phyloP scores from a whole-genome alignment of 495 filamentous ascomycete genomes.

The Talaromyces stipitatus region DNA sequence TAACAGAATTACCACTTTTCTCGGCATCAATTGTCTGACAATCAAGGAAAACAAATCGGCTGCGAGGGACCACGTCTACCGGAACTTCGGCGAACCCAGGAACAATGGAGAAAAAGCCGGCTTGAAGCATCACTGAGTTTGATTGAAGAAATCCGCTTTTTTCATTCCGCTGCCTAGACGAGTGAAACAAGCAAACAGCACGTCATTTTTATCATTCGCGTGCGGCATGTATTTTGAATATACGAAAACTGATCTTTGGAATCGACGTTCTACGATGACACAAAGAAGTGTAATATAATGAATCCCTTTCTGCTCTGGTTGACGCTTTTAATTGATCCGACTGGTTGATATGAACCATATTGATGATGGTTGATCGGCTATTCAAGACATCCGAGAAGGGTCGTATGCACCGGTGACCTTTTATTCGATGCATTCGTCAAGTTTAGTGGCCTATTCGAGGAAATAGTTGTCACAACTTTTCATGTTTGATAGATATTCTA shows the following conservation, averaged over 20 bases:
- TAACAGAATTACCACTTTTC: conserved; percentile 79
- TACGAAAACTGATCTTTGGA: neutral
- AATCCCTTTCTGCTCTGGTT: neutral
- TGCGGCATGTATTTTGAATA: neutral
- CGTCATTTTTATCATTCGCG: neutral
- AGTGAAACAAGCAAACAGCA: neutral
- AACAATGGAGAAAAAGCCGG: conserved; percentile 6
- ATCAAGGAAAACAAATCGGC: conserved; percentile 57
- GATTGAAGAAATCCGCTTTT: neutral
- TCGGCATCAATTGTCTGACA: conserved; percentile 89
- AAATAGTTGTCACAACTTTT: neutral
- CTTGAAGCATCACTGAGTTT: conserved; percentile 17
- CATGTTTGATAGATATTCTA: neutral
- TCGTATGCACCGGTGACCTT: neutral
- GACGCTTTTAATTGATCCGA: neutral
- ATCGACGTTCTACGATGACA: neutral
- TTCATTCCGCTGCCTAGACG: neutral
- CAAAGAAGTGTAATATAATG: neutral
- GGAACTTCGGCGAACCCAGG: conserved; percentile 23
- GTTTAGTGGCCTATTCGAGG: neutral
- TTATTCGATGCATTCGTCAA: neutral
- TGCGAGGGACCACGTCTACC: conserved; percentile 33
- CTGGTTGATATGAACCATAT: neutral
- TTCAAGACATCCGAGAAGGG: neutral
- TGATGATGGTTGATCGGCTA: neutral